A percentile compares a stretch with the other conserved stretches of the same genome.
phyloP scores from a whole-genome alignment of 345 rosid species.

The Turritis glabra region DNA sequence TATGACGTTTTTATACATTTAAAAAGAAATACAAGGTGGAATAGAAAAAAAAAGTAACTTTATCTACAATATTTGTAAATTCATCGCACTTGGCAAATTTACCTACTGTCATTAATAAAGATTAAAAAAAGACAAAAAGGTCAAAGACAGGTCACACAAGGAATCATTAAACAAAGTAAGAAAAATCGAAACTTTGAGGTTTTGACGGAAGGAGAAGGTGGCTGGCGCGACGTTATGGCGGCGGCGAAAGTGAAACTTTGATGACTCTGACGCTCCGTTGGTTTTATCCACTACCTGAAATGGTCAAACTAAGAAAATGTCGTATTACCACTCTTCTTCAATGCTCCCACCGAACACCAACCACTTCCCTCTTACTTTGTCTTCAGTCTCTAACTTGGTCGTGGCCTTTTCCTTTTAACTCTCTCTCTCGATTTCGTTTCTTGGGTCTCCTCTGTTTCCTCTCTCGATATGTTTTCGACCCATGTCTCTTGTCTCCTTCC shows the following conservation, averaged over 20 bases:
- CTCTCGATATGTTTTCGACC: slow-evolving; percentile 28
- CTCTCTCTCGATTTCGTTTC: slow-evolving; percentile 5
- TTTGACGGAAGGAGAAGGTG: slow-evolving; percentile 15
- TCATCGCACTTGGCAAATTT: not conserved
- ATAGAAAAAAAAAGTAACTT: not conserved
- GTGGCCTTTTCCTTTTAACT: slow-evolving; percentile 9
- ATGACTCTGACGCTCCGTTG: slow-evolving; percentile 4
- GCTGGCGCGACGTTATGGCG: no score
- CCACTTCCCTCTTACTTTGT: slow-evolving; percentile 16
- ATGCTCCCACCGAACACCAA: slow-evolving; percentile 33
- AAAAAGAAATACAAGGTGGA: not conserved
- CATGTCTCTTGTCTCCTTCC: slow-evolving; percentile 19
- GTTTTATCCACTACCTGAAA: not conserved
- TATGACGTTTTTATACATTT: not conserved
- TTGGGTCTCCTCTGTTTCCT: slow-evolving; percentile 20
- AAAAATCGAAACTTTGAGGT: not conserved
- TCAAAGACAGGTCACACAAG: slow-evolving; percentile 28
- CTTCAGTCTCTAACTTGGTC: slow-evolving; percentile 19
- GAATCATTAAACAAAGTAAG: not conserved
- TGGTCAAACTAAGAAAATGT: slow-evolving; percentile 30
- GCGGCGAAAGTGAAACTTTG: slow-evolving; percentile 21
- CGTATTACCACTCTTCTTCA: slow-evolving; percentile 18
- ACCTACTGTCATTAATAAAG: slow-evolving; percentile 12
- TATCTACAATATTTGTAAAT: not conserved
- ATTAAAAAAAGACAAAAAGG: not conserved